Percentiles rank a stretch among this genome's conserved stretches.
Evolutionary conservation across 179 eudicot species (phyloP).

Genomic region (Silene coronaria): DNA sequence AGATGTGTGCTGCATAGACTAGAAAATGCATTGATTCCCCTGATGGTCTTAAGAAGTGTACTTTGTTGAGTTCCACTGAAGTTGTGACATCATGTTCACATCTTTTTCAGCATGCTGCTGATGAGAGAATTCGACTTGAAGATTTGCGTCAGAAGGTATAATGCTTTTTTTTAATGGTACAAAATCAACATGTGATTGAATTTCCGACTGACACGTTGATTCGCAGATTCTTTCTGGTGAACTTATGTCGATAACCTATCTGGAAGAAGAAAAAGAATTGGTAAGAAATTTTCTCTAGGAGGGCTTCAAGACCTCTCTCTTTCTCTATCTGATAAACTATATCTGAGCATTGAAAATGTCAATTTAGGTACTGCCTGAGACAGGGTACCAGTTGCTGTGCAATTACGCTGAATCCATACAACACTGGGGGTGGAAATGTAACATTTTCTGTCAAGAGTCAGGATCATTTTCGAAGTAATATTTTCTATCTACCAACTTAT

Average conservation of each 20-base stretch:
- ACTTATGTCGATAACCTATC: conserved; percentile 62
- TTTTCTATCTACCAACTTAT: not conserved
- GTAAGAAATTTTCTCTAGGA: conserved; percentile 36
- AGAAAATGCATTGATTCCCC: not conserved
- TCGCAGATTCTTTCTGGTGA: conserved; percentile 77
- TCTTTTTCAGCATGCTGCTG: conserved; percentile 92
- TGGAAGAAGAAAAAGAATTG: conserved; percentile 72
- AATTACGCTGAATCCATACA: conserved; percentile 67
- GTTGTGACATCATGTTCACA: conserved; percentile 20
- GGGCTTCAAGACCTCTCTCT: not conserved
- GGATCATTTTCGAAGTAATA: conserved; percentile 69
- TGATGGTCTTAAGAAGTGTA: not conserved
- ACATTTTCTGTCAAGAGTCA: conserved; percentile 51
- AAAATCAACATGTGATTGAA: not conserved
- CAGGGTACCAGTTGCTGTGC: conserved; percentile 70
- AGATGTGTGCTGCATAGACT: not conserved
- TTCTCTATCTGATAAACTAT: not conserved
- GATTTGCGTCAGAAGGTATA: conserved; percentile 82
- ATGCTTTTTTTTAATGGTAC: not conserved
- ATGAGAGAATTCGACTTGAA: conserved; percentile 93
- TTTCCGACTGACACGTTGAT: conserved; percentile 9
- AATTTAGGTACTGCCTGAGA: conserved; percentile 77
- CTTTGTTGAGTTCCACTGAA: not conserved
- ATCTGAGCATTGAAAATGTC: conserved; percentile 17
- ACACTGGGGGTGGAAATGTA: conserved; percentile 98